Evolutionary conservation across 495 filamentous ascomycete genomes (phyloP), one percentile per base, ranked within the genome.

Genomic region (Hyaloscypha finlandica): DNA sequence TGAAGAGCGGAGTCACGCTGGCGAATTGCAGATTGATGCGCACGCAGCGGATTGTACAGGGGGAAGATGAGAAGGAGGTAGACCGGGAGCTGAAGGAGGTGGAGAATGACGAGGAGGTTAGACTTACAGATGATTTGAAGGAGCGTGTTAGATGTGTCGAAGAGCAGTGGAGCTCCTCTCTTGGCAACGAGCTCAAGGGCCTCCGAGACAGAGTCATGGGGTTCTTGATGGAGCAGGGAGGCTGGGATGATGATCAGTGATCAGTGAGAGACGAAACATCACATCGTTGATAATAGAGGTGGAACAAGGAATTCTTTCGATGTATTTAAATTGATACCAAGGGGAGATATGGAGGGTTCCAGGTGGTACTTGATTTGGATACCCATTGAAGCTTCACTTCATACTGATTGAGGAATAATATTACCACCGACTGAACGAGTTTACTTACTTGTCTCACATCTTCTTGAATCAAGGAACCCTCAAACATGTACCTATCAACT

Each of bases 101-200:
- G 66, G 81, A 85, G 68, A 75, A 77, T 1, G 85, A 86, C 25
- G 90, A 94, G 75, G 90, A 90, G 70, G 76, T 75, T 39, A 75
- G 83, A 55, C 74, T 97, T 74, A 96, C 92, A 14, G 86, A 87
- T n/a, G 94, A 97, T 74, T 75, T 97, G 67, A 94, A 97, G 76
- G 94, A 97, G 67, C 94, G 93, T 76, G 94, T 97, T 12, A 83
- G 87, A 56, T 86, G 93, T 48, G 88, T 99, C 58, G 95, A 98
- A 77, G 89, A 91, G 30, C 92, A 95, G 77, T 99, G 95, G 84
- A 74, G 76, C 14, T 80, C 78, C 64, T 83, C 82, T 29, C 76
- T 86, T 30, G 84, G 82, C 9, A 79, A 80, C 66, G 81, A 79
- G 63, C 74, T 86, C 67, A 77, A 68, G 25, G 77, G 72, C 0